phyloP scores from a whole-genome alignment of 345 rosid species.

The Camelina neglecta region DNA sequence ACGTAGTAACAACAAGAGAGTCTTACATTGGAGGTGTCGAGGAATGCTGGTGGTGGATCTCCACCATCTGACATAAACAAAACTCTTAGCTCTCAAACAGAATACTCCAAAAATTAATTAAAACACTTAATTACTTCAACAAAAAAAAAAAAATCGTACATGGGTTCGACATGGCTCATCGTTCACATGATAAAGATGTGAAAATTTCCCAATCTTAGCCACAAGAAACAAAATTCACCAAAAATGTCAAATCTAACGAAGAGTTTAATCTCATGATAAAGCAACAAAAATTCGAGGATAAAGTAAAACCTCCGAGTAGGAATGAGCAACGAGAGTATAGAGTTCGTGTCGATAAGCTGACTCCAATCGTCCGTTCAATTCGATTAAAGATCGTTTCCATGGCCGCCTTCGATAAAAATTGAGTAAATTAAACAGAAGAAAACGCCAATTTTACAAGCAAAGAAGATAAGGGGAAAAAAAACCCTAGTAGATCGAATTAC shows the following conservation, averaged over 20 bases:
- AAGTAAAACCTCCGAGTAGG: conserved; percentile 71
- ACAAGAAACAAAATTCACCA: not conserved
- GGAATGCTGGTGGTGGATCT: not conserved
- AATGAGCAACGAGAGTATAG: conserved; percentile 59
- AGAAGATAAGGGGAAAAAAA: not conserved
- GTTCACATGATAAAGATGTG: conserved; percentile 59
- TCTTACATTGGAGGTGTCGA: conserved; percentile 23
- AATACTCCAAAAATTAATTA: not conserved
- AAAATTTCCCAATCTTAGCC: conserved; percentile 64
- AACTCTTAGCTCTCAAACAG: conserved; percentile 11
- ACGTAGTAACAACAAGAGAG: conserved; percentile 8
- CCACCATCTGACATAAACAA: conserved; percentile 44
- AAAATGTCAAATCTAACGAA: not conserved
- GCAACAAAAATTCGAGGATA: not conserved
- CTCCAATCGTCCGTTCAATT: conserved; percentile 64
- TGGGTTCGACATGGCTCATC: conserved; percentile 65
- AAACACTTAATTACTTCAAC: not conserved
- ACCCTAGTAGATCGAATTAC: conserved; percentile 29
- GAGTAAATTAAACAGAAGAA: no score
- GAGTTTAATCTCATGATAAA: not conserved
- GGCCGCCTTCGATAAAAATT: conserved; percentile 37
- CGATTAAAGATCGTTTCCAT: conserved; percentile 67
- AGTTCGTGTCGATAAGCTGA: conserved; percentile 59
- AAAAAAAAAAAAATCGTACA: conserved; percentile 43
- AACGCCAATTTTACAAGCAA: not conserved